Conservation (phyloP, 2,329 filamentous ascomycete species). For the Diaporthe sp. region DNA sequence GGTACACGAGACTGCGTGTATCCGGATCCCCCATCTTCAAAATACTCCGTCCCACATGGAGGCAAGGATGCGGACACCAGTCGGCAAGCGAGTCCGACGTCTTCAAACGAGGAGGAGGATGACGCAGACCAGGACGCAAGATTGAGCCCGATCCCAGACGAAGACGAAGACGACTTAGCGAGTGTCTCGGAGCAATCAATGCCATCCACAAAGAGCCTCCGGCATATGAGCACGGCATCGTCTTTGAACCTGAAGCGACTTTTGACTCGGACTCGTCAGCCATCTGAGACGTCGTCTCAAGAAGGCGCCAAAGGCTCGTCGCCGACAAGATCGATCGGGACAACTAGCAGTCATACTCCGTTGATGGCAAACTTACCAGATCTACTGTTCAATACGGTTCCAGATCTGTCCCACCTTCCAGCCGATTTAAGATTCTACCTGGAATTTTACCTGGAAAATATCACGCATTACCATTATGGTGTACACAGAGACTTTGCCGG, state of each 20-base stretch:
- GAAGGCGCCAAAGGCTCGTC: conserved; percentile 67
- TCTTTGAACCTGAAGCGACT: conserved; percentile 53
- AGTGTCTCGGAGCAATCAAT: conserved; percentile 44
- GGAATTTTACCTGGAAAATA: conserved; percentile 81
- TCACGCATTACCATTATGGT: conserved; percentile 87
- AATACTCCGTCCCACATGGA: conserved; percentile 52
- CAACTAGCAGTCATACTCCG: conserved; percentile 54
- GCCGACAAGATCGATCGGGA: conserved; percentile 64
- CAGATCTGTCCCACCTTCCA: conserved; percentile 71
- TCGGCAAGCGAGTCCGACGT: conserved; percentile 64
- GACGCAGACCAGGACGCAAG: conserved; percentile 59
- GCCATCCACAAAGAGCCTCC: conserved; percentile 47
- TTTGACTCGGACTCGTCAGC: conserved; percentile 55
- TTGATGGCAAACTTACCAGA: conserved; percentile 50
- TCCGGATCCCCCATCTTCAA: conserved; percentile 75
- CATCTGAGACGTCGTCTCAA: conserved; percentile 68
- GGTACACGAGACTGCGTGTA: conserved; percentile 93
- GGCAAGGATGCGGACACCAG: conserved; percentile 56
- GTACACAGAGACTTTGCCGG: conserved; percentile 78
- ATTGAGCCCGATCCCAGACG: conserved; percentile 69
- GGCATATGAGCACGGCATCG: conserved; percentile 56
- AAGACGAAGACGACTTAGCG: conserved; percentile 62
- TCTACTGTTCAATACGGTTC: conserved; percentile 46
- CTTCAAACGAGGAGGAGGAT: conserved; percentile 67
- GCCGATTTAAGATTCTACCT: conserved; percentile 84